Conservation (phyloP, 2,329 filamentous ascomycete species). For the Fusarium sublunatum region DNA sequence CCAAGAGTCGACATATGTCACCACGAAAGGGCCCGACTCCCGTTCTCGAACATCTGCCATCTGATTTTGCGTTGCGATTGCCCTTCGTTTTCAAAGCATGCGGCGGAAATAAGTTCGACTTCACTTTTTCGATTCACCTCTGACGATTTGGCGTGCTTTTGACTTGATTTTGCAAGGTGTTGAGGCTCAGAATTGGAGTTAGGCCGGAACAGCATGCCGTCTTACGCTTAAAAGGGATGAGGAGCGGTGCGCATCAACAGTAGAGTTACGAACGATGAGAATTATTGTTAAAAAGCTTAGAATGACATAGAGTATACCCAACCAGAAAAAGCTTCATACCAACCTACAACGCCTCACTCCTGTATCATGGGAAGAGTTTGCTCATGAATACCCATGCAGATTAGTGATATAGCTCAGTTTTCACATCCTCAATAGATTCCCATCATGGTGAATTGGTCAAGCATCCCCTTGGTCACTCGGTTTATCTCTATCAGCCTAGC, state of each 20-base stretch:
- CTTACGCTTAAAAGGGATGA: slow-evolving; percentile 1
- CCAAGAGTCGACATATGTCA: slow-evolving; percentile 31
- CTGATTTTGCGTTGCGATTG: slow-evolving; percentile 12
- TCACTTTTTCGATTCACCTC: slow-evolving; percentile 41
- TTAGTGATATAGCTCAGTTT: background rate
- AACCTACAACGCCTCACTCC: background rate
- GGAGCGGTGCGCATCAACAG: background rate
- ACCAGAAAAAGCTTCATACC: background rate
- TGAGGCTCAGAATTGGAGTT: slow-evolving; percentile 11
- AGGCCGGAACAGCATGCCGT: background rate
- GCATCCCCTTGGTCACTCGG: slow-evolving; percentile 33
- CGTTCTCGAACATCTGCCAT: slow-evolving; percentile 3
- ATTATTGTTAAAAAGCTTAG: slow-evolving; percentile 19
- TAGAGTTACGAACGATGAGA: slow-evolving; percentile 1
- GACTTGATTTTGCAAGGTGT: slow-evolving; percentile 20
- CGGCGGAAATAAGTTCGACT: slow-evolving; percentile 38
- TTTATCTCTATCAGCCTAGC: slow-evolving; percentile 34
- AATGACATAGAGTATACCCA: slow-evolving; percentile 38
- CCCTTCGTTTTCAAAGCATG: slow-evolving; percentile 43
- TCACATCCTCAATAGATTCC: slow-evolving; percentile 29
- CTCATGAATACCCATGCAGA: background rate
- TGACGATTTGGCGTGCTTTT: slow-evolving; percentile 13
- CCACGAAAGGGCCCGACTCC: slow-evolving; percentile 4
- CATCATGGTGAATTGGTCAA: slow-evolving; percentile 42
- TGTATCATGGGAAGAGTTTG: background rate